Conservation (phyloP, 352 stramenopile genomes). For the Phytophthora sp. region DNA sequence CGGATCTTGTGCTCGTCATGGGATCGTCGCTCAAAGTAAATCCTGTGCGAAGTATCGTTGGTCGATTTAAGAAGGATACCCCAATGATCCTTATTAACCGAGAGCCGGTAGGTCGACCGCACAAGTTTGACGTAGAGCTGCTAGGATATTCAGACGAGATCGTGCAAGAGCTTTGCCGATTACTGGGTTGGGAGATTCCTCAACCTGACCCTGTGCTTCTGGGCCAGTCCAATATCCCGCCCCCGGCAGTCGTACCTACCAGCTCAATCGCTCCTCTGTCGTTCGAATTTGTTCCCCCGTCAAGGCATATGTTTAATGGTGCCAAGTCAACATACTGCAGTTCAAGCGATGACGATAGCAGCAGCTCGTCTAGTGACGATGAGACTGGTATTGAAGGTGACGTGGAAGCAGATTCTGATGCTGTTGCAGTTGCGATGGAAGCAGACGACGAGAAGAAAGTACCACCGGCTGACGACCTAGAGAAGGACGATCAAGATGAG, state of each 20-base stretch:
- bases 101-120: conserved; percentile 79
- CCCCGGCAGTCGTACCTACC: conserved; percentile 20
- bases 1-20: conserved; percentile 99
- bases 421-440: conserved; percentile 40
- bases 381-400: conserved; percentile 42
- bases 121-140: conserved; percentile 87
- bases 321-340: conserved; percentile 66
- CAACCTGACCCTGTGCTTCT: conserved; percentile 71
- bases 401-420: conserved; percentile 21
- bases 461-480: conserved; percentile 23
- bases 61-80: conserved; percentile 79
- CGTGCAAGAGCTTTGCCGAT: conserved; percentile 76
- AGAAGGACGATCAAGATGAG: conserved; percentile 68
- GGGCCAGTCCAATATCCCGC: conserved; percentile 61
- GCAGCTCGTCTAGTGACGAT: conserved; percentile 60
- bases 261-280: conserved; percentile 40
- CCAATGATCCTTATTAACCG: conserved; percentile 89
- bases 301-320: conserved; percentile 79
- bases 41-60: conserved; percentile 92
- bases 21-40: conserved; percentile 98
- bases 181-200: conserved; percentile 81
- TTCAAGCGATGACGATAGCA: conserved; percentile 63
- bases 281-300: conserved; percentile 74
- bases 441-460: conserved; percentile 37
- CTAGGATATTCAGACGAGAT: conserved; percentile 88